phyloP scores from a whole-genome alignment of 306 rosid species.

The Cicer pinnatifidum region DNA sequence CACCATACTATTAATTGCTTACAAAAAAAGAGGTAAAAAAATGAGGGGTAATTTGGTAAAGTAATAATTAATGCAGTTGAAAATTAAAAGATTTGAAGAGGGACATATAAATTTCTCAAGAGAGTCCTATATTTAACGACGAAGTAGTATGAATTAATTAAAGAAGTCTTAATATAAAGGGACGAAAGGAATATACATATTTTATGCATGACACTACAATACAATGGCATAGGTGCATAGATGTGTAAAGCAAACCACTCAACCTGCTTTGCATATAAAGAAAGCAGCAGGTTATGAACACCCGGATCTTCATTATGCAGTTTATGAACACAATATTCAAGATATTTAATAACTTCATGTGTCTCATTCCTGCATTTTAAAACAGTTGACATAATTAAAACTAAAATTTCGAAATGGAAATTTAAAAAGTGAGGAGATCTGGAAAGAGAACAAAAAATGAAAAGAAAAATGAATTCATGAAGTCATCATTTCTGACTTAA shows the following conservation, averaged over 20 bases:
- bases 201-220: slow-evolving; percentile 21
- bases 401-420: not conserved
- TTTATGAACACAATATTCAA: slow-evolving; percentile 89
- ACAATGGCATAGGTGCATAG: slow-evolving; percentile 35
- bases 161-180: not conserved
- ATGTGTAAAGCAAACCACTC: slow-evolving; percentile 43
- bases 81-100: not conserved
- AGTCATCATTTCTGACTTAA: slow-evolving; percentile 30
- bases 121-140: not conserved
- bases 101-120: not conserved
- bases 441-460: too few relatives aligned
- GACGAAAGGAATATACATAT: not conserved
- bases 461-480: slow-evolving; percentile 12
- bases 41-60: not conserved
- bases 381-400: slow-evolving; percentile 34
- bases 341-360: slow-evolving; percentile 95
- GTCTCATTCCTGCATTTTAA: slow-evolving; percentile 87
- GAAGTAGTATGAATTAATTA: not conserved
- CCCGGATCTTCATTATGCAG: slow-evolving; percentile 98
- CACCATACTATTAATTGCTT: not conserved
- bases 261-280: slow-evolving; percentile 96
- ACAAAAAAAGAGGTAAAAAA: not conserved
- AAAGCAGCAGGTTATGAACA: slow-evolving; percentile 91
- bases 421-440: too few relatives aligned
- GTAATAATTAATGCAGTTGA: not conserved